Base-by-base conservation (phyloP, 1,284 basidiomycete species). In the Cryptococcus maquisensis region DNA sequence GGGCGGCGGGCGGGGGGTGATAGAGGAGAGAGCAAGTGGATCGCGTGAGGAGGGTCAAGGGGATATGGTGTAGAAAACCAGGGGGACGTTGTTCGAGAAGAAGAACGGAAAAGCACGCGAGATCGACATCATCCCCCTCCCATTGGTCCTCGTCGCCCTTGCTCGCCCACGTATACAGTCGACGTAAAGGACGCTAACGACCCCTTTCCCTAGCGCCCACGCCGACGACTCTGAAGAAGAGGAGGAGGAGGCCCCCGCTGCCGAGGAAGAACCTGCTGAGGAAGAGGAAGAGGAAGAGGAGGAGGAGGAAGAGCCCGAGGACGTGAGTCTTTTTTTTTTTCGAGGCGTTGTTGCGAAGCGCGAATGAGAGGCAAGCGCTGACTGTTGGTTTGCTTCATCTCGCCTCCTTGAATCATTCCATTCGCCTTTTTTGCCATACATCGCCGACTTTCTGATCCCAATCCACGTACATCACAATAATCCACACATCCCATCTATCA, bases 221-320 rank as follows among this genome's bases (percentile, higher is more conserved):
- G 75, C 71, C 57, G 69, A 78, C 54, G 70, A 72, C 46, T 61
- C 66, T 35, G 69, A 72, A 54, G 72, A 70, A 53, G 68, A 65
- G 35, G 75, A 72, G 55, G 66, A 69, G 49, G 63, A 62, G n/a
- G 59, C 57, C 23, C 65, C 67, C 42, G 63, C 60, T 20, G 78
- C 78, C 49, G 79, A 77, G 59, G 79, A 73, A 77, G 32, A 79
- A 75, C 50, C 74, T 72, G 44, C 20, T 26, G 42, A 44, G 24
- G 80, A 76, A 55, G 82, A 64, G 49, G 73, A 68, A 49, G 74
- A 76, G 51, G 77, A 76, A 54, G 76, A 78, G 63, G 76, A 78
- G 54, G 76, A 85, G 56, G 82, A 81, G 60, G 84, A 86, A 61
- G 88, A 89, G 63, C 87, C 88, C 23, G 87, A 90, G 74, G 88